Conservation (phyloP, 441 rosid genomes). For the Pelargonium fulgidum region DNA sequence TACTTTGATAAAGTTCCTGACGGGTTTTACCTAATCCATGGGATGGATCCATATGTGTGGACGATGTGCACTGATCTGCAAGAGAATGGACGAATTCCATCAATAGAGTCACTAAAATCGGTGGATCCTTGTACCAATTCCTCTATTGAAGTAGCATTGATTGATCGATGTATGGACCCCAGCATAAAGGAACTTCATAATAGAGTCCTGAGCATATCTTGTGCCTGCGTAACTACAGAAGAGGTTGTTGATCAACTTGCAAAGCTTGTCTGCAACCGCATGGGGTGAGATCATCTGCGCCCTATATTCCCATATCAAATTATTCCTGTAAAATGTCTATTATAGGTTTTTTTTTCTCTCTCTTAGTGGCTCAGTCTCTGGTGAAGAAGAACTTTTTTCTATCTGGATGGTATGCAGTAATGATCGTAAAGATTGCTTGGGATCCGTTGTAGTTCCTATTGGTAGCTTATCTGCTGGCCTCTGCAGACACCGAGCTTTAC, state of each 20-base stretch:
- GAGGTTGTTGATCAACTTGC: conserved; percentile 96
- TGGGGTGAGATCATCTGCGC: conserved; percentile 65
- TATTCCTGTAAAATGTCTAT: conserved; percentile 3
- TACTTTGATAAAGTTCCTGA: conserved; percentile 89
- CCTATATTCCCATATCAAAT: conserved; percentile 15
- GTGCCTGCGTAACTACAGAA: conserved; percentile 61
- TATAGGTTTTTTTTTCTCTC: conserved; percentile 20
- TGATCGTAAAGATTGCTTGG: conserved; percentile 69
- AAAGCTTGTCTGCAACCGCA: conserved; percentile 72
- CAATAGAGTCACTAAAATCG: conserved; percentile 72
- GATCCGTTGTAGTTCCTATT: conserved; percentile 78
- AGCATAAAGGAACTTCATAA: conserved; percentile 74
- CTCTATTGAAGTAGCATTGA: conserved; percentile 69
- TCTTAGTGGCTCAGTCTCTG: conserved; percentile 61
- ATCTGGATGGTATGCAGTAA: conserved; percentile 73
- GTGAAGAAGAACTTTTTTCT: conserved; percentile 61
- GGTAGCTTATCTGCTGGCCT: conserved; percentile 86
- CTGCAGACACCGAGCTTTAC: conserved; percentile 92
- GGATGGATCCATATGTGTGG: conserved; percentile 90
- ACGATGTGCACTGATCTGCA: conserved; percentile 77
- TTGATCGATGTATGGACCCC: conserved; percentile 70
- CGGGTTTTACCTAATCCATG: conserved; percentile 86
- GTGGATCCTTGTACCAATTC: conserved; percentile 54
- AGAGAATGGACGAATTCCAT: conserved; percentile 79
- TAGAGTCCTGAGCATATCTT: conserved; percentile 63